Evolutionary conservation across 2,329 filamentous ascomycete species (phyloP), one percentile per base, ranked within the genome.

Genomic region (Fusarium setosum): DNA sequence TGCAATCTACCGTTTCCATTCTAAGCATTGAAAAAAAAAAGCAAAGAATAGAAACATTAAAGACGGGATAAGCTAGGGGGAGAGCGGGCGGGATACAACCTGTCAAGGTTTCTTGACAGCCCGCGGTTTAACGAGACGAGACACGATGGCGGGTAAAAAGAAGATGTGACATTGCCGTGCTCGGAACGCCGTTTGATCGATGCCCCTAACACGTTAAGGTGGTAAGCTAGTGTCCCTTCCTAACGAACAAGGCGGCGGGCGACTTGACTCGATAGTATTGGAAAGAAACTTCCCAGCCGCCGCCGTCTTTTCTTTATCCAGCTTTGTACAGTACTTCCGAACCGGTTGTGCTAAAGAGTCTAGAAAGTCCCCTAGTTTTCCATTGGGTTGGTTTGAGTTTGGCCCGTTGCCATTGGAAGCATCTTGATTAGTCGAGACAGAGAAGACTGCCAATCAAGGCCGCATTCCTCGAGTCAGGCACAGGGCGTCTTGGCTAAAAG

Each of bases 381-480:
- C 50, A 26, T 32, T 32, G 32, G 50, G 18, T 51, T 42, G 37
- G 34, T 51, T 49, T 41, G 60, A 52, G 38, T 64, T 41, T 41
- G 37, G 34, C n/a, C 26, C 41, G 49, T 23, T 13, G 32, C n/a
- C 24, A 32, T 24, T 5, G 18, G 23, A 42, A 35, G 17, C 20
- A 34, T 32, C 21, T 12, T 31, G 23, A 44, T 52, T 57, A 50
- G 44, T 40, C 20, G n/a, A n/a, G n/a, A n/a, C n/a, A n/a, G n/a
- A n/a, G n/a, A n/a, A n/a, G n/a, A n/a, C n/a, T n/a, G 17, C 24
- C 10, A 21, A 41, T 17, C 42, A 35, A 26, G 41, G 31, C 15
- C 21, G 42, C 56, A 68, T 68, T 67, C 64, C 60, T 59, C 41
- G 64, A 68, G 60, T 67, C 64, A 67, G 40, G 42, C 24, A 40